Percentiles rank a stretch among this genome's conserved stretches.
These are phyloP conservation scores for Aspergillus asperescens DNA, from an alignment of 495 filamentous ascomycete species.

Conservation along the genomic window DNA sequence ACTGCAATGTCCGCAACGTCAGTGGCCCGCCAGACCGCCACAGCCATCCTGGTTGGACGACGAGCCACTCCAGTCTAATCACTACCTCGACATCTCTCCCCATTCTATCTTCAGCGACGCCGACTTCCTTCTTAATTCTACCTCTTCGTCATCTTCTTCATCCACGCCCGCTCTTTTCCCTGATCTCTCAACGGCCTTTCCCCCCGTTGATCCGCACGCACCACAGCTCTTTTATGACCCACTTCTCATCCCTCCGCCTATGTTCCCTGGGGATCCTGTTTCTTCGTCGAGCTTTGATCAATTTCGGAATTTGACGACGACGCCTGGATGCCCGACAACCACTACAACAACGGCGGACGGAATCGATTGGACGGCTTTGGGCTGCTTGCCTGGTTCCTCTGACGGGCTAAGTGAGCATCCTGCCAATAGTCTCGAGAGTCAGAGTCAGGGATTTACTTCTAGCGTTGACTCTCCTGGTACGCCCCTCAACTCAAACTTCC, in stretches of 20 bases:
- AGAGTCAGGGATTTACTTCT: neutral
- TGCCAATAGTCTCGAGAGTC: slow-evolving; percentile 5
- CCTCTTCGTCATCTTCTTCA: slow-evolving; percentile 1
- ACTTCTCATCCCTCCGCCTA: neutral
- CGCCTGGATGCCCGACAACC: slow-evolving; percentile 5
- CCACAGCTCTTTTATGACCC: slow-evolving; percentile 7
- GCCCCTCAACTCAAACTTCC: neutral
- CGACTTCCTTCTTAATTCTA: neutral
- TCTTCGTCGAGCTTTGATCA: neutral
- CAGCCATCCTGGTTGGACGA: slow-evolving; percentile 3
- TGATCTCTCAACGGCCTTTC: slow-evolving; percentile 12
- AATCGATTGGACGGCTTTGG: slow-evolving; percentile 10
- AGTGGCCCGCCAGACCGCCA: slow-evolving; percentile 5
- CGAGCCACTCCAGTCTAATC: neutral
- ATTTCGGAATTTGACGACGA: neutral
- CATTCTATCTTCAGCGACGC: slow-evolving; percentile 2
- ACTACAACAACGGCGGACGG: neutral
- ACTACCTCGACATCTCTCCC: slow-evolving; percentile 4
- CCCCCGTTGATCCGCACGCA: slow-evolving; percentile 11
- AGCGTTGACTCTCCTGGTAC: slow-evolving; percentile 14
- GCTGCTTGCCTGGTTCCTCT: slow-evolving; percentile 8
- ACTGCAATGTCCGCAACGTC: slow-evolving; percentile 7
- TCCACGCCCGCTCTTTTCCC: neutral
- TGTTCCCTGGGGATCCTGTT: slow-evolving; percentile 3
- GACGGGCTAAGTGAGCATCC: slow-evolving; percentile 7